These are phyloP conservation scores for Aspergillus latus DNA, from an alignment of 2,329 filamentous ascomycete species.

Conservation along the genomic window DNA sequence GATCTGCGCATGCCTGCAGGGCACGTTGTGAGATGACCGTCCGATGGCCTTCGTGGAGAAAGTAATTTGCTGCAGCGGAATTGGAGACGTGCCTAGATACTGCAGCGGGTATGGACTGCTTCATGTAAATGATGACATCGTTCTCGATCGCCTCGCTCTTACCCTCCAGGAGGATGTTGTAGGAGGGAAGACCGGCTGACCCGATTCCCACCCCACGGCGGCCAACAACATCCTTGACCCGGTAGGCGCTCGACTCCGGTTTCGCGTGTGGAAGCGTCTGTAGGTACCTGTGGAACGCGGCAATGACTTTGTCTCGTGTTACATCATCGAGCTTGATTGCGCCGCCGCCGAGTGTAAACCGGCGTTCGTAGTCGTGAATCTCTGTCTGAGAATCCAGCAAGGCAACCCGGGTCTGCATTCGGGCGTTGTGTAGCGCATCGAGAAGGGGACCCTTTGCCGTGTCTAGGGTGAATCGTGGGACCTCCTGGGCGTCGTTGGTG, in stretches of 20 bases:
- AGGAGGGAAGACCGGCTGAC: constrained; percentile 21
- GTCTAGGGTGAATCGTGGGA: constrained; percentile 17
- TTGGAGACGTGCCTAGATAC: constrained; percentile 16
- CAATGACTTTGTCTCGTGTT: constrained; percentile 14
- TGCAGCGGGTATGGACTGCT: constrained; percentile 16
- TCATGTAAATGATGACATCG: constrained; percentile 23
- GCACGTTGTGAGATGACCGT: constrained; percentile 24
- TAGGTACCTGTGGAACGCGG: constrained; percentile 15
- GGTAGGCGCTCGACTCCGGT: background rate
- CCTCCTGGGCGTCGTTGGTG: background rate
- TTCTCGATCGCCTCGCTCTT: constrained; percentile 21
- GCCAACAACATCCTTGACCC: constrained; percentile 20
- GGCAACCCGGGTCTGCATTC: constrained; percentile 14
- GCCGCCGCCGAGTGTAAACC: constrained; percentile 16
- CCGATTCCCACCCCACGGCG: constrained; percentile 21
- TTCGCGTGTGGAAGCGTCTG: constrained; percentile 12
- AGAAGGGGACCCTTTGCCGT: constrained; percentile 22
- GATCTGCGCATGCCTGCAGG: constrained; percentile 20
- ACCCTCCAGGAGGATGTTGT: constrained; percentile 20
- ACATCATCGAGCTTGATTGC: constrained; percentile 14
- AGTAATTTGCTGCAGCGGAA: constrained; percentile 13
- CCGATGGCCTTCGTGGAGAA: constrained; percentile 20
- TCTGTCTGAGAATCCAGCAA: constrained; percentile 18
- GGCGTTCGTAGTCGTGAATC: constrained; percentile 18
- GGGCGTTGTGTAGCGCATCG: constrained; percentile 16